Evolutionary conservation across 1,284 basidiomycete species (phyloP).

Genomic region (Pyrrhoderma noxium): DNA sequence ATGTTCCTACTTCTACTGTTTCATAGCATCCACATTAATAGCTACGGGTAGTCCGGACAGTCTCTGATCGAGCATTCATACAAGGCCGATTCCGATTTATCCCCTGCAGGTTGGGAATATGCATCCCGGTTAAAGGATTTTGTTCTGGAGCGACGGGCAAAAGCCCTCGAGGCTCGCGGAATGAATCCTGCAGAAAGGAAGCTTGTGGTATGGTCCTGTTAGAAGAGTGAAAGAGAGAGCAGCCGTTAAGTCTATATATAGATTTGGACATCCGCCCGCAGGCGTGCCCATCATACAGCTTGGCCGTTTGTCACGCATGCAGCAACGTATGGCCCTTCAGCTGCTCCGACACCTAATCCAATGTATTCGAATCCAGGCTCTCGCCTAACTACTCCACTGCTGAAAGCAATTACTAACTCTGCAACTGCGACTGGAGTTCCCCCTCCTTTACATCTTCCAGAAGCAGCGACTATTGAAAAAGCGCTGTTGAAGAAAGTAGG

Average conservation of each 20-base stretch:
- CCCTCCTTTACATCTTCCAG: conserved; percentile 11
- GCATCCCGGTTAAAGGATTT: conserved; percentile 82
- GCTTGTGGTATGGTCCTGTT: conserved; percentile 62
- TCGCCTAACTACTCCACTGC: conserved; percentile 7
- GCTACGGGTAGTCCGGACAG: conserved; percentile 69
- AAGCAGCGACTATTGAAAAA: conserved; percentile 4
- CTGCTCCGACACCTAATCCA: conserved; percentile 12
- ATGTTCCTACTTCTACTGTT: background rate
- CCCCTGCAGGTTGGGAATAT: conserved; percentile 92
- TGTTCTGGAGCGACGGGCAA: conserved; percentile 68
- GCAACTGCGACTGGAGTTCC: background rate
- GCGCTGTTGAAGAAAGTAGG: background rate
- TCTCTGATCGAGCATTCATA: conserved; percentile 98
- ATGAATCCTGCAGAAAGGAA: conserved; percentile 57
- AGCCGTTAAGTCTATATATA: no score
- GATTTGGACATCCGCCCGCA: conserved; percentile 96
- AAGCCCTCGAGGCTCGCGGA: conserved; percentile 61
- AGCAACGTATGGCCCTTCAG: conserved; percentile 16
- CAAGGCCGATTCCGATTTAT: conserved; percentile 96
- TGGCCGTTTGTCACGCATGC: conserved; percentile 77
- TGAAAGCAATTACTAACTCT: conserved; percentile 4
- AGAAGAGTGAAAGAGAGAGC: no score
- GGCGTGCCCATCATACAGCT: conserved; percentile 90
- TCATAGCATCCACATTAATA: background rate
- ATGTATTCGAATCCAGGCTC: conserved; percentile 16